phyloP scores from a whole-genome alignment of 2,329 filamentous ascomycete species.

The Arthrinium phaeospermum region DNA sequence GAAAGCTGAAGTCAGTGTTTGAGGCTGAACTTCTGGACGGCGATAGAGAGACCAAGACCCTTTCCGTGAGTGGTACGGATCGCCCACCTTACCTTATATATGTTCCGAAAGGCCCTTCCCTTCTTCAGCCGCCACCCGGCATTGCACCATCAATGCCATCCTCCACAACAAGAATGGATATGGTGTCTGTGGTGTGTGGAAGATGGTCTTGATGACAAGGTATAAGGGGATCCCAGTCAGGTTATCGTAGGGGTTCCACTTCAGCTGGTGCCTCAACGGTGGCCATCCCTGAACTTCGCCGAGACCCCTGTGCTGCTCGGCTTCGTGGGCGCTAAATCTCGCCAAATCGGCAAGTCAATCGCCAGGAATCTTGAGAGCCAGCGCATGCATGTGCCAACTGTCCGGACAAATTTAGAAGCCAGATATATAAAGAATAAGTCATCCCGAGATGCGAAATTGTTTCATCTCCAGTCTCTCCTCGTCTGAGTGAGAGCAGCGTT shows the following conservation, averaged over 20 bases:
- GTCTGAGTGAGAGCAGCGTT: neutral
- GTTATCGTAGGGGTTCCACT: conserved; percentile 11
- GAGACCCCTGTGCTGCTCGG: neutral
- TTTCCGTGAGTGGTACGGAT: neutral
- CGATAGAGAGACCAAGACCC: conserved; percentile 9
- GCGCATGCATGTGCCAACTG: neutral
- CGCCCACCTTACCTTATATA: conserved; percentile 14
- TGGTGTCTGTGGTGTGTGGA: neutral
- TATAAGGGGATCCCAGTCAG: neutral
- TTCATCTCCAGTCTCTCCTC: neutral
- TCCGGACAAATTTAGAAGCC: neutral
- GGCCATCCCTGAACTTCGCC: conserved; percentile 1
- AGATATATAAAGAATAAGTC: neutral
- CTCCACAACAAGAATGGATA: neutral
- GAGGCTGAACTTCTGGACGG: conserved; percentile 18
- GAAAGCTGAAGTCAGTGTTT: conserved; percentile 13
- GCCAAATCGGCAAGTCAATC: neutral
- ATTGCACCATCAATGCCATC: neutral
- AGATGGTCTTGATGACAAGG: neutral
- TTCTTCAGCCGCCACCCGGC: neutral
- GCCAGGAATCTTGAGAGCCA: neutral
- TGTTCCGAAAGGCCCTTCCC: neutral
- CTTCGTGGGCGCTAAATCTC: neutral
- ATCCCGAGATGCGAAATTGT: neutral
- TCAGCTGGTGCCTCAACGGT: conserved; percentile 19